phyloP scores from a whole-genome alignment of 345 rosid genomes.

The Eucalyptus globulus region DNA sequence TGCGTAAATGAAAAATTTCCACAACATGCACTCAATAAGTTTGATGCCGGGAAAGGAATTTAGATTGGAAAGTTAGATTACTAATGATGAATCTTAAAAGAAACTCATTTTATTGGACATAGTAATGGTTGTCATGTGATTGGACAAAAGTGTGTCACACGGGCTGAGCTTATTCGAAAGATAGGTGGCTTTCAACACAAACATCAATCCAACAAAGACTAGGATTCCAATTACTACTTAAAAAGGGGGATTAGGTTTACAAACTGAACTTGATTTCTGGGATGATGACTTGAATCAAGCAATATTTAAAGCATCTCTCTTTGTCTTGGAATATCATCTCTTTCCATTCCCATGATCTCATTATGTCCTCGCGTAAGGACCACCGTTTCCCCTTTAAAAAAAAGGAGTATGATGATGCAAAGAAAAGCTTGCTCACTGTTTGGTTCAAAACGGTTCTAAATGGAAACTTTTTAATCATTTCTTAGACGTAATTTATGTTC shows the following conservation, averaged over 20 bases:
- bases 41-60: background rate
- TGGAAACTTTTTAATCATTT: background rate
- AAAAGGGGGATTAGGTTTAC: constrained; percentile 4
- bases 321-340: background rate
- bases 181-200: constrained; percentile 1
- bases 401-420: background rate
- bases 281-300: constrained; percentile 4
- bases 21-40: background rate
- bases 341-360: background rate
- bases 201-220: constrained; percentile 1
- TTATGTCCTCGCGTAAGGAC: background rate
- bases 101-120: background rate
- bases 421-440: background rate
- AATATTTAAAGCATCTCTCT: background rate
- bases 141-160: background rate
- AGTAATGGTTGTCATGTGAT: background rate
- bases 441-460: background rate
- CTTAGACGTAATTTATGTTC: background rate
- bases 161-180: background rate
- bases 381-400: background rate
- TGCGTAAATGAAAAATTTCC: background rate
- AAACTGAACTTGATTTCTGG: constrained; percentile 43
- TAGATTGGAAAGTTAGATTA: background rate
- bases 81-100: background rate
- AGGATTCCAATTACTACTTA: background rate